These are phyloP conservation scores for Condylostoma magnum DNA, from an alignment of 169 alveolate genomes.

Conservation along the genomic window DNA sequence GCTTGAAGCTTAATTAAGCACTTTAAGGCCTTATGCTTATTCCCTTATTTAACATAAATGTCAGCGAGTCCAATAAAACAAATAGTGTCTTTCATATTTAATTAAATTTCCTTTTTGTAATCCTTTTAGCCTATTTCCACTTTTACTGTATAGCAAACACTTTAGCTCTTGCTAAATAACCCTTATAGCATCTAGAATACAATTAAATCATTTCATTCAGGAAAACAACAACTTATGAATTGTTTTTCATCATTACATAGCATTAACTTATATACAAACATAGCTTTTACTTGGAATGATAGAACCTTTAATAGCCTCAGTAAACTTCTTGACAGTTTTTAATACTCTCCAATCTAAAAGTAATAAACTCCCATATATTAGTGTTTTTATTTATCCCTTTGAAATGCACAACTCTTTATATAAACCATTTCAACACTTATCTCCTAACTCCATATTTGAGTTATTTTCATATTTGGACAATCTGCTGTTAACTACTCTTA, in stretches of 20 bases:
- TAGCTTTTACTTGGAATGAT: no score
- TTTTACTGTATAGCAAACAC: not conserved
- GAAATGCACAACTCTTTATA: no score
- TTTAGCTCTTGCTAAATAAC: slow-evolving; percentile 10
- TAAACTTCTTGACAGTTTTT: no score
- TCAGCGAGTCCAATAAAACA: slow-evolving; percentile 6
- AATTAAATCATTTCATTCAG: not conserved
- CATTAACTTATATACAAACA: slow-evolving; percentile 3
- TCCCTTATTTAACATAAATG: not conserved
- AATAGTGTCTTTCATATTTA: not conserved
- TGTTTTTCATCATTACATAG: not conserved
- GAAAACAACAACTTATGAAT: not conserved
- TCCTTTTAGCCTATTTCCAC: slow-evolving; percentile 6
- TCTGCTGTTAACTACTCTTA: no score
- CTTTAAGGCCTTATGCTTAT: not conserved
- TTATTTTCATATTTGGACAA: no score
- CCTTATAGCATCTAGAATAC: slow-evolving; percentile 12
- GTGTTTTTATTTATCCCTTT: no score
- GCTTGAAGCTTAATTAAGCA: not conserved
- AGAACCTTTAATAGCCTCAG: no score
- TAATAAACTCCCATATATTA: no score
- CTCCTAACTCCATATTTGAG: no score
- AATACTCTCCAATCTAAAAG: no score
- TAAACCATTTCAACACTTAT: no score
- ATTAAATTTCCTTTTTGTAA: not conserved